Conservation (phyloP, 768 basidiomycete genomes). For the Suillus paluster region DNA sequence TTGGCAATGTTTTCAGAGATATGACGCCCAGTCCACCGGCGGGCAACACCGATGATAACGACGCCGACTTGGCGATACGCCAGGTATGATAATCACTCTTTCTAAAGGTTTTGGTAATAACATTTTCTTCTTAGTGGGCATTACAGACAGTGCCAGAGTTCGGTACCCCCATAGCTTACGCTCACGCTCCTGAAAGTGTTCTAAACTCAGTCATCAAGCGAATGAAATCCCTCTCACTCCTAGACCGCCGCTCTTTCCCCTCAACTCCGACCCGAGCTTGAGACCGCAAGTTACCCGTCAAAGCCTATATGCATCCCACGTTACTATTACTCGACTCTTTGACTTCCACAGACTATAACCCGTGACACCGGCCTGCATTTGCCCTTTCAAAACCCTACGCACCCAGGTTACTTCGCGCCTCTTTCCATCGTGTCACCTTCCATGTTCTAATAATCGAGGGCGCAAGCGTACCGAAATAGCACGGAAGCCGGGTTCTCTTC, state of each 20-base stretch:
- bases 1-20: not conserved
- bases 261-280: slow-evolving; percentile 1
- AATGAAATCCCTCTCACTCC: slow-evolving; percentile 1
- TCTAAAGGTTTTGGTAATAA: not conserved
- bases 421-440: not conserved
- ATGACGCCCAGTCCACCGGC: not conserved
- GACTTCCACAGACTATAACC: not conserved
- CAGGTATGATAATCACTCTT: not conserved
- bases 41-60: not conserved
- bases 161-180: not conserved
- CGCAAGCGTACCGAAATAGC: not conserved
- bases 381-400: not conserved
- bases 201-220: slow-evolving; percentile 4
- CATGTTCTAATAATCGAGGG: not conserved
- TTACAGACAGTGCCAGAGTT: not conserved
- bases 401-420: not conserved
- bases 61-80: not conserved
- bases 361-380: not conserved
- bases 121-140: not conserved
- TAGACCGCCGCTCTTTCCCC: not conserved
- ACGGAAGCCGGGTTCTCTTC: not conserved
- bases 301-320: not conserved
- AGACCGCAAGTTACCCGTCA: not conserved
- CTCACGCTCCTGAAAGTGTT: not conserved
- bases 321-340: not conserved